Evolutionary conservation across 2,329 filamentous ascomycete genomes (phyloP).

Genomic region (Camptophora hylomeconis): DNA sequence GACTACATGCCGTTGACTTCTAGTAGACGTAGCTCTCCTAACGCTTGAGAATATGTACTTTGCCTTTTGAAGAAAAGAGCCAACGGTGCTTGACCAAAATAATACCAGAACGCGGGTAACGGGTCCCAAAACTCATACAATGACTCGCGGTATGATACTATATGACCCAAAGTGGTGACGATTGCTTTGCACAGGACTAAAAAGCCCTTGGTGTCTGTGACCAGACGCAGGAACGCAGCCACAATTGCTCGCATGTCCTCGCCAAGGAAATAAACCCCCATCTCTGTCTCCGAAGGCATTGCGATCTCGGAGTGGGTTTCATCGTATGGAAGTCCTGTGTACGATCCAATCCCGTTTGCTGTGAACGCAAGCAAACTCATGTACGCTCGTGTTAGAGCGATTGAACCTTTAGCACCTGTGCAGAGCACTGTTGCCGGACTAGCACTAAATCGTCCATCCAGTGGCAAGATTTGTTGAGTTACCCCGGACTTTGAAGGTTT

Average conservation of each 20-base stretch:
- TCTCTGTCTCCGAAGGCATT: constrained; percentile 11
- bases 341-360: constrained; percentile 3
- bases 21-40: no score
- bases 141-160: constrained; percentile 36
- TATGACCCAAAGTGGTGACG: constrained; percentile 24
- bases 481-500: constrained; percentile 21
- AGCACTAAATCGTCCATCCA: constrained; percentile 56
- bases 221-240: not conserved
- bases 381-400: constrained; percentile 33
- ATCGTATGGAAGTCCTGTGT: not conserved
- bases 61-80: no score
- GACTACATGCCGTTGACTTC: no score
- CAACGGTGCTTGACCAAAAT: no score
- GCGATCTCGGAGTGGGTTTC: constrained; percentile 2
- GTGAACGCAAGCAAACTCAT: constrained; percentile 30
- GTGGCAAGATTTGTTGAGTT: constrained; percentile 40
- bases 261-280: constrained; percentile 48
- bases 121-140: constrained; percentile 37
- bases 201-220: constrained; percentile 24
- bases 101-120: constrained; percentile 36
- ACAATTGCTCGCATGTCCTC: constrained; percentile 55
- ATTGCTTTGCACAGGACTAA: constrained; percentile 34
- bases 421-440: constrained; percentile 56
- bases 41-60: no score
- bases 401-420: constrained; percentile 26